Base-by-base conservation (phyloP, 306 rosid genomes). In the Geum urbanum region DNA sequence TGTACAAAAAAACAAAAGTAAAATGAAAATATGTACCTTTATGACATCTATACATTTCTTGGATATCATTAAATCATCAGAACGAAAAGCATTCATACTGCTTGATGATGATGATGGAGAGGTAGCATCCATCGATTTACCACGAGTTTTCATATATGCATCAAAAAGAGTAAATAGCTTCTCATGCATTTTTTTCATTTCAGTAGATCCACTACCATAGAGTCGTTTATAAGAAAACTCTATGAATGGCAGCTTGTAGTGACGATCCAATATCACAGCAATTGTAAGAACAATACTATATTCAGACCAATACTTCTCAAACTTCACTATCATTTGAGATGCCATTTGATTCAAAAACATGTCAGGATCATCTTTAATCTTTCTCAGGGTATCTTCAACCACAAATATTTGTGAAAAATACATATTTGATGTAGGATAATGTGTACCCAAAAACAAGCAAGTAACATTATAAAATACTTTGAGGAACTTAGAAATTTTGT, bases 261-360 rank as follows among this genome's bases (percentile, higher is more conserved):
- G 3, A 44, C 32, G 45, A 45, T 56, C 11, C 13, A 70, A 70
- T 19, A 70, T 56, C 15, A 56, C 7, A 13, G 27, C 32, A 40
- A 56, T 70, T 13, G 66, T 16, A 16, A 56, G 35, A 16, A 56
- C 10, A 14, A 70, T 15, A 22, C 24, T 70, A 9, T 20, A 70
- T 8, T 55, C 1, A 20, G 32, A 70, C 55, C 27, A 56, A 70
- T 56, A 70, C 13, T 70, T 56, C 20, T 56, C 14, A 70, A 70
- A 70, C 37, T 56, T 44, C 6, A 5, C 0, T 9, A 4, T 9
- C 45, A 70, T 70, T 7, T 43, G 19, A 22, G 8, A 2, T 15
- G 41, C 5, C 44, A 70, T 43, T 19, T 40, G 15, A 1, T 39
- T 15, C 45, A 22, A 8, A 15, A 24, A 55, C 16, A 9, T 4